A percentile compares a stretch with the other conserved stretches of the same genome.
phyloP scores from a whole-genome alignment of 208 protist species.

The Acanthamoeba polyphaga region DNA sequence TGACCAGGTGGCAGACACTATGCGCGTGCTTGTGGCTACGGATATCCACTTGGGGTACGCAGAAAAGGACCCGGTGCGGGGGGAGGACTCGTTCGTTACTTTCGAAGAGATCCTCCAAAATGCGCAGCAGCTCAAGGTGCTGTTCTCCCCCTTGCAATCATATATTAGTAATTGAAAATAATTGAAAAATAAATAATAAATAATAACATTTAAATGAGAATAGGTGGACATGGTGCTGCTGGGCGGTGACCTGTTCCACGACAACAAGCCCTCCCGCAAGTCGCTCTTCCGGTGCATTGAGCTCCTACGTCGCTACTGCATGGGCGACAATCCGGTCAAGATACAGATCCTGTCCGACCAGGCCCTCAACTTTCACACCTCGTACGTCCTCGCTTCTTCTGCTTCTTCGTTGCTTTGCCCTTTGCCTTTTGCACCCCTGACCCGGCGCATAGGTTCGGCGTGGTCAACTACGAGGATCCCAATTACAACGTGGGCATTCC shows the following conservation, averaged over 20 bases:
- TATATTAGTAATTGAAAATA: no score
- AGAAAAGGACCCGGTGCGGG: conserved; percentile 96
- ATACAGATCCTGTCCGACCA: conserved; percentile 96
- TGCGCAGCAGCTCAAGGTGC: conserved; percentile 89
- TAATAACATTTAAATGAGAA: not conserved
- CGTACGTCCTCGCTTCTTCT: not conserved
- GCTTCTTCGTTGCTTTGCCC: not conserved
- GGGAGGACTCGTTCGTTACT: conserved; percentile 98
- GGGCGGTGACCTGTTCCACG: conserved; percentile 99
- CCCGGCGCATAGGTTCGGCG: conserved; percentile 71
- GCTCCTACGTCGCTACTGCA: conserved; percentile 91
- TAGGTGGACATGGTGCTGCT: conserved; percentile 98
- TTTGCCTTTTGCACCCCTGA: conserved; percentile 69
- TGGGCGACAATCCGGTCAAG: conserved; percentile 93
- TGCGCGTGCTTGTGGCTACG: conserved; percentile 91
- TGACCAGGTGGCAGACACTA: conserved; percentile 21
- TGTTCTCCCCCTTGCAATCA: not conserved
- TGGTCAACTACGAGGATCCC: conserved; percentile 96
- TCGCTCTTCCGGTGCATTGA: conserved; percentile 93
- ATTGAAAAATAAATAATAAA: no score
- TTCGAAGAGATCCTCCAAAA: conserved; percentile 98
- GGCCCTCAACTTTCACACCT: conserved; percentile 91
- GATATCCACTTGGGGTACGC: conserved; percentile 98
- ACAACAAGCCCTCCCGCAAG: conserved; percentile 98
- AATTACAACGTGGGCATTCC: conserved; percentile 99